Percentiles rank a stretch among this genome's conserved stretches.
Evolutionary conservation across 2,329 filamentous ascomycete genomes (phyloP).

Genomic region (Trichoderma koningiopsis): DNA sequence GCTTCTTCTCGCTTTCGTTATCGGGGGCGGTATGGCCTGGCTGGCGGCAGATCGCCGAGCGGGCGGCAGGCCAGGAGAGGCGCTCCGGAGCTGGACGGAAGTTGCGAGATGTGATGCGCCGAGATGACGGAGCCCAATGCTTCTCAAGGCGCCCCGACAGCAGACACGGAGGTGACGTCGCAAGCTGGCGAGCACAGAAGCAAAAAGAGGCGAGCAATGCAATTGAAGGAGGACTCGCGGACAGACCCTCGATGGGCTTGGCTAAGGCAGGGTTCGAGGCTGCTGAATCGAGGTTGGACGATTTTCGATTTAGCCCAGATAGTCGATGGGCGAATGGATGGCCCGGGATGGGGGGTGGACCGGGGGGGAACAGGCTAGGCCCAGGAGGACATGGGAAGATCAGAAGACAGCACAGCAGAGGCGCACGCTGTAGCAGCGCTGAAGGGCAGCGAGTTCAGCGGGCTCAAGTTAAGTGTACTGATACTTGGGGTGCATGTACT

Average conservation of each 20-base stretch:
- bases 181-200: neutral
- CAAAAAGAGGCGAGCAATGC: neutral
- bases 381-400: conserved; percentile 6
- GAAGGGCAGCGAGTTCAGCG: neutral
- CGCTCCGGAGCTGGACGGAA: conserved; percentile 7
- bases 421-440: neutral
- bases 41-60: neutral
- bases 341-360: conserved; percentile 25
- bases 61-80: conserved; percentile 5
- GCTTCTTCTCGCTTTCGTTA: neutral
- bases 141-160: neutral
- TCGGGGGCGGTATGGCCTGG: neutral
- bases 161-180: neutral
- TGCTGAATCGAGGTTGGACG: conserved; percentile 21
- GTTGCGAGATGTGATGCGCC: conserved; percentile 5
- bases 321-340: conserved; percentile 26
- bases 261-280: conserved; percentile 19
- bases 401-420: conserved; percentile 2
- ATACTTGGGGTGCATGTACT: neutral
- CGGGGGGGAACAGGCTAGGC: neutral
- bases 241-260: conserved; percentile 12
- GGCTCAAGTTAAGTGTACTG: neutral
- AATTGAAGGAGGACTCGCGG: conserved; percentile 7
- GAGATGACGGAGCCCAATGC: conserved; percentile 8
- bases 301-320: conserved; percentile 21